Evolutionary conservation across 2,329 filamentous ascomycete genomes (phyloP).

Genomic region (Colletotrichum euphorbiae): DNA sequence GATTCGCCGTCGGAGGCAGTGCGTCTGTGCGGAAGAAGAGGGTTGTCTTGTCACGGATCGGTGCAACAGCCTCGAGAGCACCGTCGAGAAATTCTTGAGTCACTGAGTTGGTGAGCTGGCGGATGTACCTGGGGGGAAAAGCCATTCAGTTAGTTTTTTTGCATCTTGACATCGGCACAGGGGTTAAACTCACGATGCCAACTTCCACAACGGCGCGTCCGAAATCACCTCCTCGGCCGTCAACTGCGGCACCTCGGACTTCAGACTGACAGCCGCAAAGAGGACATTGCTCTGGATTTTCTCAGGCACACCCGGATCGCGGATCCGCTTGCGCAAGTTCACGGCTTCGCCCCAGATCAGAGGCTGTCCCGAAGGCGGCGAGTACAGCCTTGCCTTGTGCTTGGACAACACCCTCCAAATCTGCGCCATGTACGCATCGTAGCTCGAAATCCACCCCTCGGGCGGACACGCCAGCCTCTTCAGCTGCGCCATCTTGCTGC

Average conservation of each 20-base stretch:
- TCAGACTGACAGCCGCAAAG: constrained; percentile 44
- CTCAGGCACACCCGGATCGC: constrained; percentile 46
- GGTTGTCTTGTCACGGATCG: constrained; percentile 51
- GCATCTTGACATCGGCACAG: neutral
- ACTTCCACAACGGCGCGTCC: constrained; percentile 47
- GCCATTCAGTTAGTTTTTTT: constrained; percentile 16
- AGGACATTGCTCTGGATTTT: constrained; percentile 53
- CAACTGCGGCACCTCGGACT: constrained; percentile 44
- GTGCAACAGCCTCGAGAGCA: constrained; percentile 48
- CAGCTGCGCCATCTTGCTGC: constrained; percentile 55
- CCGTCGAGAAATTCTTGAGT: constrained; percentile 48
- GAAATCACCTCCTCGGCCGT: constrained; percentile 49
- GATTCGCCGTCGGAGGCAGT: constrained; percentile 49
- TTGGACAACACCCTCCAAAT: constrained; percentile 54
- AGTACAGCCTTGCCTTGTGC: constrained; percentile 50
- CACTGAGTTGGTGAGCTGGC: constrained; percentile 49
- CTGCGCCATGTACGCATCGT: constrained; percentile 56
- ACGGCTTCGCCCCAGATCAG: constrained; percentile 52
- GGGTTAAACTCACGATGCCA: constrained; percentile 48
- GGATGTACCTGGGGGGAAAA: constrained; percentile 16
- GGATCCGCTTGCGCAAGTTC: constrained; percentile 53
- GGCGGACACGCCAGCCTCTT: constrained; percentile 50
- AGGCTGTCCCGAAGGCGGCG: constrained; percentile 44
- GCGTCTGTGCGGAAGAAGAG: constrained; percentile 50
- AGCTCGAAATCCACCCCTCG: constrained; percentile 56